Base-by-base conservation (phyloP, 1,284 basidiomycete genomes). In the Cryptococcus sp. region DNA sequence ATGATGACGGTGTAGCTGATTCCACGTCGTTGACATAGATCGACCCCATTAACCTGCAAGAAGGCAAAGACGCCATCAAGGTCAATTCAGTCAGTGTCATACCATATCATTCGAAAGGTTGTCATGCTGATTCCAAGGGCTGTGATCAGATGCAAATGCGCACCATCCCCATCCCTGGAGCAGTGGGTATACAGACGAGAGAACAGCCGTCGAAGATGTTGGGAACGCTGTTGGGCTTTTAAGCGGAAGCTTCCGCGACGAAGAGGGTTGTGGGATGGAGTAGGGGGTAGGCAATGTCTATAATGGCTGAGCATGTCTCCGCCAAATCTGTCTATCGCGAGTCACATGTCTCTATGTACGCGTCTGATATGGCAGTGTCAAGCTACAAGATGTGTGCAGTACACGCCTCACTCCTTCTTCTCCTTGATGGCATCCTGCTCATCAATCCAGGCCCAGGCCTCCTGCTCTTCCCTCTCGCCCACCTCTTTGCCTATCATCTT, bases 401-500 rank as follows among this genome's bases (percentile, higher is more conserved):
- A 35, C 7, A 35, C 30, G 8, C 8, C 30, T 35, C 30, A 35
- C 30, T 30, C 30, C 30, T 8, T 35, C 22, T 11, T 45, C 42
- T 45, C 42, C 42, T 20, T 40, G 38, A 46, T n/a, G 39, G 20
- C 27, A 15, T 38, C 20, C 35, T 10, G 23, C 15, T 22, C 27
- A 5, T 48, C 64, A 20, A 54, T 38, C 62, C 69, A 70, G 60
- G 72, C 67, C 66, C 67, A 77, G 5, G 61, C 68, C 7, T 73
- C 70, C 48, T 50, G 40, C 20, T 70, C 65, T 11, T 61, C 54
- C 49, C 63, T 65, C 38, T 67, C 67, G 23, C 54, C 51, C 11
- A 61, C 57, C 23, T 58, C 48, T 17, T 48, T 52, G 13, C 49
- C 60, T 5, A 59, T 30, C 41, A 60, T 54, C 20, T 58, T 58